Evolutionary conservation across 148 eudicot species (phyloP), one percentile per base, ranked within the genome.

Genomic region (Fagopyrum esculentum): DNA sequence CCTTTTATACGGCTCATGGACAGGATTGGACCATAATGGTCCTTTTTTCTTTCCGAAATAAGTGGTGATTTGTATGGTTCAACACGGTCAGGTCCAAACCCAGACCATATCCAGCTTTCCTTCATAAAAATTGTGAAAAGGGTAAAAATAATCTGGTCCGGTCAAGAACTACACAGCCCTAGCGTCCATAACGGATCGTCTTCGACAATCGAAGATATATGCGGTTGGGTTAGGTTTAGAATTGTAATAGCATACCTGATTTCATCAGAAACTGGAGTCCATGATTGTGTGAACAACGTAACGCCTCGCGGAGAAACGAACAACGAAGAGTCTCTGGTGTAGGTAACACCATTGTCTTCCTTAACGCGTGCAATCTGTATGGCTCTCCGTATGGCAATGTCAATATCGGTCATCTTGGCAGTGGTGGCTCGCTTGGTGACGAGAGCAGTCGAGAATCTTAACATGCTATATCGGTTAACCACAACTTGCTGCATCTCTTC

Each of bases 231-330:
- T 35, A 35, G 40, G 40, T 35, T 35, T 35, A 35, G 40, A 35
- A 35, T 35, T 35, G 40, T 52, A 12, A n/a, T 3, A 60, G 29
- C 68, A 11, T 66, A 40, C 92, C 90, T 91, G 83, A 82, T 22
- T 46, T 80, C 64, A 40, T 59, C 45, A 5, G 81, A 73, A 46
- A 82, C 1, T 12, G 94, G 91, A 16, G 88, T 85, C 97, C 97
- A 92, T 0, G 94, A 84, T 69, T 89, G 97, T 4, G 94, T 89
- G 72, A 92, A 92, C 79, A 89, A 73, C 0, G 90, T 85, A 19
- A 80, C 89, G 8, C 89, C 92, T 70, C 89, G 77, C 0, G 82
- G 46, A 1, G 88, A 79, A 45, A 4, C 81, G 78, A 89, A 82
- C 56, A 89, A 73, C 3, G 84, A 83, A 83, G 73, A 92, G 0